These are phyloP conservation scores for Gastrolobium bilobum DNA, from an alignment of 306 rosid species.

Conservation along the genomic window DNA sequence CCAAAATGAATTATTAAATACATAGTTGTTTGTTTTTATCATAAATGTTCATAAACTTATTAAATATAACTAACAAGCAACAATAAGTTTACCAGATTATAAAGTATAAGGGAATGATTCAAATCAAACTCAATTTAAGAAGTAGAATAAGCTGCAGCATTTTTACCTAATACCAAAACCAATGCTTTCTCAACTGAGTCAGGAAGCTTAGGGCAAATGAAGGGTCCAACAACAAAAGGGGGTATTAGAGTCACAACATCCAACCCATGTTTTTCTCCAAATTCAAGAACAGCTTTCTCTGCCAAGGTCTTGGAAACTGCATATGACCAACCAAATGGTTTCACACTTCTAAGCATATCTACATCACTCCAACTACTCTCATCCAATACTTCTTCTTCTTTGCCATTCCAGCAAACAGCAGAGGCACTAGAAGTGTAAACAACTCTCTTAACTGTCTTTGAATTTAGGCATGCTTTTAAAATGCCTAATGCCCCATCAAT, in stretches of 20 bases:
- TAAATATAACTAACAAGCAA: too few species aligned
- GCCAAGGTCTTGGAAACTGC: slow-evolving; percentile 65
- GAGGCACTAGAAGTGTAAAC: slow-evolving; percentile 72
- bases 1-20: too few species aligned
- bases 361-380: slow-evolving; percentile 71
- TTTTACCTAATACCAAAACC: slow-evolving; percentile 56
- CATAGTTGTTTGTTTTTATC: too few species aligned
- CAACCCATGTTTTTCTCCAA: slow-evolving; percentile 58
- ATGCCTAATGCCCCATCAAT: slow-evolving; percentile 65
- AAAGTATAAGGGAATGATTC: background rate
- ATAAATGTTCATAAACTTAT: too few species aligned
- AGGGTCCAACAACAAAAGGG: slow-evolving; percentile 65
- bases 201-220: slow-evolving; percentile 66
- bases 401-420: slow-evolving; percentile 36
- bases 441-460: slow-evolving; percentile 65
- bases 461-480: slow-evolving; percentile 53
- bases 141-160: background rate
- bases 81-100: too few species aligned
- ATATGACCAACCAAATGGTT: slow-evolving; percentile 50
- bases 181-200: slow-evolving; percentile 51
- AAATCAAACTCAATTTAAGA: background rate
- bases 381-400: slow-evolving; percentile 44
- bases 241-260: slow-evolving; percentile 66
- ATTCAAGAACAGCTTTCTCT: slow-evolving; percentile 56
- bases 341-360: slow-evolving; percentile 42